Evolutionary conservation across 2,329 filamentous ascomycete genomes (phyloP).

Genomic region (Ploettnerulaceae sp.): DNA sequence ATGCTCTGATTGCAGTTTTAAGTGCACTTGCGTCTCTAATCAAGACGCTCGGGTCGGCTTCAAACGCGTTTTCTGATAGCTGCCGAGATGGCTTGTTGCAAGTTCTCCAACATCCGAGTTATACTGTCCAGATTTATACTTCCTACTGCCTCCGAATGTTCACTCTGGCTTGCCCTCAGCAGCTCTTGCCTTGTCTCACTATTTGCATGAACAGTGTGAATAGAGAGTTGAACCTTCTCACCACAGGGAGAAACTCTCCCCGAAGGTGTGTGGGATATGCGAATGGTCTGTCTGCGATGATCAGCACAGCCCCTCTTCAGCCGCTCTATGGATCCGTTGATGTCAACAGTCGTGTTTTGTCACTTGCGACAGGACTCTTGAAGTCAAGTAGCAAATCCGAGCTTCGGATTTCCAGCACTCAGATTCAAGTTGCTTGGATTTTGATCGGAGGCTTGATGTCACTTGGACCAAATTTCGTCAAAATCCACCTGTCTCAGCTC

Average conservation of each 20-base stretch:
- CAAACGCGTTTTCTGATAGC: slow-evolving; percentile 70
- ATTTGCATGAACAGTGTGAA: slow-evolving; percentile 95
- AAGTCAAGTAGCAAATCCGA: slow-evolving; percentile 92
- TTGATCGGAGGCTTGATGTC: slow-evolving; percentile 96
- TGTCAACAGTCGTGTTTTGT: slow-evolving; percentile 85
- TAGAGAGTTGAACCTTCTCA: slow-evolving; percentile 75
- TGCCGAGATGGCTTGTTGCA: slow-evolving; percentile 86
- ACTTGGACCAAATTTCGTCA: slow-evolving; percentile 94
- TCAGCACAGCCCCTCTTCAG: slow-evolving; percentile 83
- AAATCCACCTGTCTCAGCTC: slow-evolving; percentile 92
- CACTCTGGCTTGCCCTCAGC: slow-evolving; percentile 85
- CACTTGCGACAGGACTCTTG: slow-evolving; percentile 84
- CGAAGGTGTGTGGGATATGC: slow-evolving; percentile 85
- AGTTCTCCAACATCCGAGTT: slow-evolving; percentile 89
- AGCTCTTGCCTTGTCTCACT: slow-evolving; percentile 83
- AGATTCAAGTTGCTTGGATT: slow-evolving; percentile 97
- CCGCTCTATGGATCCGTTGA: slow-evolving; percentile 94
- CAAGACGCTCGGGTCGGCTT: slow-evolving; percentile 73
- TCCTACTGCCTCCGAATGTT: slow-evolving; percentile 83
- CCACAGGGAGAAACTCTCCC: slow-evolving; percentile 69
- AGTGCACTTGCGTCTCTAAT: slow-evolving; percentile 77
- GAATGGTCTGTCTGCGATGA: slow-evolving; percentile 81
- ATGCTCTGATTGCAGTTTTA: slow-evolving; percentile 73
- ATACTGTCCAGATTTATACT: slow-evolving; percentile 88
- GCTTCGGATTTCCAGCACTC: slow-evolving; percentile 82